Conservation (phyloP, 116 monocot genomes). For the Papilionanthe hybrid region DNA sequence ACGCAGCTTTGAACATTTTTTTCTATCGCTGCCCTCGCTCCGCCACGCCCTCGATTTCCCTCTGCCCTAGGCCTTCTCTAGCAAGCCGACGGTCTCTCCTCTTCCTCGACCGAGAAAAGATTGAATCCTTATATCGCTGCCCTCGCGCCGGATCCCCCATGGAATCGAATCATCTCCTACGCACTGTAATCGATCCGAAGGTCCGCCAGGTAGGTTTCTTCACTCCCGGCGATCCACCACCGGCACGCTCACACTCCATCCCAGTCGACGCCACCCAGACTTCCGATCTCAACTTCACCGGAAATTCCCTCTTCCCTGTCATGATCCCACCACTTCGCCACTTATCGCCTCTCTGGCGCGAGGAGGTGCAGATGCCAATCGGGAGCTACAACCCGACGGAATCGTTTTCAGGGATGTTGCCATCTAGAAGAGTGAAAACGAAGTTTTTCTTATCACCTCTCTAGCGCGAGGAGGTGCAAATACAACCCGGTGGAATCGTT, state of each 20-base stretch:
- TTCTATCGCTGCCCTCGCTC: too few relatives aligned
- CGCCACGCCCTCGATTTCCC: too few relatives aligned
- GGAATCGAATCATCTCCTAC: constrained; percentile 65
- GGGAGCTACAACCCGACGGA: constrained; percentile 13
- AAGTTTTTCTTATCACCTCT: too few relatives aligned
- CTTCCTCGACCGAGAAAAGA: too few relatives aligned
- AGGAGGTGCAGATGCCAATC: constrained; percentile 4
- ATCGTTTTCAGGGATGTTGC: constrained; percentile 4
- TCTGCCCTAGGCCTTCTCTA: too few relatives aligned
- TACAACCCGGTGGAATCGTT: too few relatives aligned
- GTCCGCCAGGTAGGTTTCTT: constrained; percentile 91
- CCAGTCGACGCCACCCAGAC: constrained; percentile 16
- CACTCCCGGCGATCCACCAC: constrained; percentile 34
- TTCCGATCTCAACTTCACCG: constrained; percentile 14
- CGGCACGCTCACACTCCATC: constrained; percentile 22
- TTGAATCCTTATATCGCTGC: too few relatives aligned
- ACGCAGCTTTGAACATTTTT: too few relatives aligned
- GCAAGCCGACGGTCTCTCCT: too few relatives aligned
- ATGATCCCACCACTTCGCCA: constrained; percentile 87
- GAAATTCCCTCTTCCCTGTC: constrained; percentile 72
- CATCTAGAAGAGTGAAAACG: constrained; percentile 41
- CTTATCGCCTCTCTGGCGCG: background rate
- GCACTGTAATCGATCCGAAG: constrained; percentile 79
- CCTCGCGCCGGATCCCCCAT: constrained; percentile 22
- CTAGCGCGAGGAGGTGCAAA: too few relatives aligned